Conservation (phyloP, 345 rosid genomes). For the Passiflora organensis region DNA sequence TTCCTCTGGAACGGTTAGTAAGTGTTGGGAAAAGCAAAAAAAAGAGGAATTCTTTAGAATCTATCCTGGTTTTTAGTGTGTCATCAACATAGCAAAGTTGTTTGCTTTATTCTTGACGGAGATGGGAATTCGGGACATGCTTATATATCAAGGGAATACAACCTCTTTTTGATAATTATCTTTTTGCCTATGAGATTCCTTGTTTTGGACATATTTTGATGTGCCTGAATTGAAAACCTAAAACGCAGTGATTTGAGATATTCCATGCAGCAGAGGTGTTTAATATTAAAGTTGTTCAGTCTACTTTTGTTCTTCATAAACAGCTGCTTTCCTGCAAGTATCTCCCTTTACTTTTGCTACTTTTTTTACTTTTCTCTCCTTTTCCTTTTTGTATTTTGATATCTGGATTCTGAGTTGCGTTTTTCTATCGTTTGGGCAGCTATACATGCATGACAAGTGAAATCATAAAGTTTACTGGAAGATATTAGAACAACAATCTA, state of each 20-base stretch:
- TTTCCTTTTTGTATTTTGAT: neutral
- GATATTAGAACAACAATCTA: neutral
- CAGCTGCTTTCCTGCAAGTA: neutral
- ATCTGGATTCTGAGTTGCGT: constrained; percentile 1
- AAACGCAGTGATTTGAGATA: neutral
- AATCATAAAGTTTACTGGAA: constrained; percentile 5
- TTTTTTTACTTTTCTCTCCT: neutral
- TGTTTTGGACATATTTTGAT: too few relatives aligned
- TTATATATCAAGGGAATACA: too few relatives aligned
- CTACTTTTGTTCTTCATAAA: neutral
- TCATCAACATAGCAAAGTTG: too few relatives aligned
- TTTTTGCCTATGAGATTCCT: too few relatives aligned
- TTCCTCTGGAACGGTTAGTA: too few relatives aligned
- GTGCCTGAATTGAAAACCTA: too few relatives aligned
- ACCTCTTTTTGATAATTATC: too few relatives aligned
- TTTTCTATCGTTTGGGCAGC: constrained; percentile 1
- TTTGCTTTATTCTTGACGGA: too few relatives aligned
- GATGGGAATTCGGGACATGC: too few relatives aligned
- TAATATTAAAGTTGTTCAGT: neutral
- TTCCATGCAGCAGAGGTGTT: neutral
- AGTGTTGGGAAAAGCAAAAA: too few relatives aligned
- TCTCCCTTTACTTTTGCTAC: neutral
- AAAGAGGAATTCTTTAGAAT: too few relatives aligned
- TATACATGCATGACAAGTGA: neutral
- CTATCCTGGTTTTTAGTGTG: too few relatives aligned